Evolutionary conservation across 2,329 filamentous ascomycete species (phyloP).

Genomic region (Apiospora rasikravindrae): DNA sequence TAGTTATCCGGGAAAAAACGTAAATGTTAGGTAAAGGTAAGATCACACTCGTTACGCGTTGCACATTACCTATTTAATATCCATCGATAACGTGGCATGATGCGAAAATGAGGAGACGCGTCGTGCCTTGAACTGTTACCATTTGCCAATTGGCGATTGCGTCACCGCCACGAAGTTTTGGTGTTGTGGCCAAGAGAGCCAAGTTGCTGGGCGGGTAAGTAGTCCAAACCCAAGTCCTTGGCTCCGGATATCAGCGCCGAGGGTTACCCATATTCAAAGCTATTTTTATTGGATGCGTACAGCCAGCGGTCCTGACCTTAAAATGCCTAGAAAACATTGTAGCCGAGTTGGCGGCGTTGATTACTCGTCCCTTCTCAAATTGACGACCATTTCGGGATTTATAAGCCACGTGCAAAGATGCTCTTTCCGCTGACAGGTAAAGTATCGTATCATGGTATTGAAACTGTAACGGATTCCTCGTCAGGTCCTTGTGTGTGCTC

Average conservation of each 20-base stretch:
- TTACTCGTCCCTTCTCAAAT: no score
- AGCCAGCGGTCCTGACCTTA: background rate
- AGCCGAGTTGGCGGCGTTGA: background rate
- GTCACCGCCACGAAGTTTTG: background rate
- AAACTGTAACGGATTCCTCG: no score
- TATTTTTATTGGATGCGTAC: background rate
- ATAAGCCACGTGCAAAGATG: no score
- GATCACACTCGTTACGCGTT: background rate
- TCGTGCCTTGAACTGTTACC: background rate
- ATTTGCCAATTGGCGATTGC: constrained; percentile 8
- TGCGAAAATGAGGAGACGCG: background rate
- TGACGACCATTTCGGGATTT: no score
- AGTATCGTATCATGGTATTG: no score
- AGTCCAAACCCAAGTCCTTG: background rate
- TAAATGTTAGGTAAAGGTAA: background rate
- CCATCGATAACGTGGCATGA: background rate
- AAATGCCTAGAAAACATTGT: background rate
- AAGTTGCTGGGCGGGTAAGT: background rate
- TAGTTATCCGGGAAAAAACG: background rate
- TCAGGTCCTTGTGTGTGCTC: background rate
- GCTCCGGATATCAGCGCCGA: background rate
- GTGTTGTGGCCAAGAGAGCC: constrained; percentile 9
- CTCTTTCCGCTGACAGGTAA: no score
- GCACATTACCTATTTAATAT: background rate
- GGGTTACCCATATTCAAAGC: background rate